A percentile compares a stretch with the other conserved stretches of the same genome.
phyloP scores from a whole-genome alignment of 2,329 filamentous ascomycete genomes.

The Trichoderma arundinaceum region DNA sequence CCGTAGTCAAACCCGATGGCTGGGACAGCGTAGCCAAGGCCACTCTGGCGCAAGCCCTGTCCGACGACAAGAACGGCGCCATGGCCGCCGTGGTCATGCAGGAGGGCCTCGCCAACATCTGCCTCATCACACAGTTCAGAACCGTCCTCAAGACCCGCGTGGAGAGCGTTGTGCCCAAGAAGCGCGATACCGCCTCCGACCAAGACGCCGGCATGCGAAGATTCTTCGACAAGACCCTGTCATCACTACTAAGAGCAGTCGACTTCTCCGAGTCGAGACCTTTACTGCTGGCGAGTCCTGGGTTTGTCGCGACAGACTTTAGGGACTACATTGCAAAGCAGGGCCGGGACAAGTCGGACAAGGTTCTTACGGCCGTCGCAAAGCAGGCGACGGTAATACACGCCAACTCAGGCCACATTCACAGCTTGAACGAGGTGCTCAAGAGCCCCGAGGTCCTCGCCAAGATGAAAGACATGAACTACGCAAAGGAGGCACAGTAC shows the following conservation, averaged over 20 bases:
- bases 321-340: constrained; percentile 73
- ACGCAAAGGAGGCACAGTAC: constrained; percentile 78
- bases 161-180: constrained; percentile 70
- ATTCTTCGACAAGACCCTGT: constrained; percentile 79
- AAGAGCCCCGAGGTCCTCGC: constrained; percentile 78
- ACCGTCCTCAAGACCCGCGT: constrained; percentile 70
- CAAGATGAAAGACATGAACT: constrained; percentile 85
- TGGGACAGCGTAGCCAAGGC: constrained; percentile 91
- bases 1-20: constrained; percentile 77
- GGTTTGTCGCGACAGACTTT: constrained; percentile 84
- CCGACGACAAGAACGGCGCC: constrained; percentile 78
- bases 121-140: constrained; percentile 79
- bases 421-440: constrained; percentile 86
- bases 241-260: constrained; percentile 76
- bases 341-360: constrained; percentile 65
- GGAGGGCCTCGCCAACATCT: constrained; percentile 83
- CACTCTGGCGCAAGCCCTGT: constrained; percentile 77
- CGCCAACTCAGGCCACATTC: constrained; percentile 81
- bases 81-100: constrained; percentile 93
- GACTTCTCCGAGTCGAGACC: constrained; percentile 74
- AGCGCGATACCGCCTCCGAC: constrained; percentile 67
- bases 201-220: constrained; percentile 71
- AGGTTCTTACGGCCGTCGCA: constrained; percentile 66
- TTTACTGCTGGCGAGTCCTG: constrained; percentile 84
- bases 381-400: constrained; percentile 77